Evolutionary conservation across 305 asterid genomes (phyloP), one percentile per base, ranked within the genome.

Genomic region (Fraxinus latifolia): DNA sequence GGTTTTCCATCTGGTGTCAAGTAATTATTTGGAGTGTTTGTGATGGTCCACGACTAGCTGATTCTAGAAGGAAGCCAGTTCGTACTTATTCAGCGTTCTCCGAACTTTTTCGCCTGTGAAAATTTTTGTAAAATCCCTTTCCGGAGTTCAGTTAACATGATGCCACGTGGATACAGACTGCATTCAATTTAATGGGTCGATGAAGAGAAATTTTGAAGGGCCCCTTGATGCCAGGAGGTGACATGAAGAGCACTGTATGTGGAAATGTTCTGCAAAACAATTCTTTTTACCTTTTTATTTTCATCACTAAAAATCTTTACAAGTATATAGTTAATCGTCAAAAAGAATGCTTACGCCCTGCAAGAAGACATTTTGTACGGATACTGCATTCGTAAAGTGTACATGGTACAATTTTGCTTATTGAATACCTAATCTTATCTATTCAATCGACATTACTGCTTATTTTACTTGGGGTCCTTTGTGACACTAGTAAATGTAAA

Each of bases 381-480:
- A 88, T 85, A 80, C 84, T 83, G 85, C 86, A 83, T 86, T 85
- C 81, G 50, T 75, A 67, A 89, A 90, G 82, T 95, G 99, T 93
- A 93, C 88, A 95, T 92, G 89, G 80, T 84, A 89, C 92, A 90
- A 89, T 92, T 93, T 95, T 95, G 96, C 84, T 87, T 74, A 74
- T 82, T 80, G 67, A 79, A 84, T 82, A 71, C 53, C 77, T 71
- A 67, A 82, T 58, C 71, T 81, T 84, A 79, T 83, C 39, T 55
- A 80, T 85, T 80, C 86, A 76, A 27, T 42, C 55, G 1, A 76
- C 75, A 19, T 73, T 44, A 25, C 53, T 65, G 17, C 33, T 53
- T 31, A n/a, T 68, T 33, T 83, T 21, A 73, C 44, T 23, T 44
- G 77, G 77, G 53, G 39, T 68, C 44, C 15, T 44, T 55, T 12